phyloP scores from a whole-genome alignment of 148 eudicot genomes.

The Rhododendron mucronatum region DNA sequence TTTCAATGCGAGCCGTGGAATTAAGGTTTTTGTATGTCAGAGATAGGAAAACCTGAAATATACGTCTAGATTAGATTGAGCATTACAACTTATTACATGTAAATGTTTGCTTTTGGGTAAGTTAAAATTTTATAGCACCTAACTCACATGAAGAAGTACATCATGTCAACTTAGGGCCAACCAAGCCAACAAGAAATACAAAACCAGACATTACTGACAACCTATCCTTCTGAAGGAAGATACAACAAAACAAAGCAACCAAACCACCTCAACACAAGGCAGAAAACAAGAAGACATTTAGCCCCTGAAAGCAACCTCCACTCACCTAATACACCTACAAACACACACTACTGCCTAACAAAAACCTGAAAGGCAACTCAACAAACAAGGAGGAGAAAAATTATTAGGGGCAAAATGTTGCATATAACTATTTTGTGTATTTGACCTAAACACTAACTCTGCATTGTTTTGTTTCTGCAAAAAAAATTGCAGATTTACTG shows the following conservation, averaged over 20 bases:
- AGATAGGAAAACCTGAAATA: background rate
- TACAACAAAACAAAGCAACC: background rate
- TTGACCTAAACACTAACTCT: background rate
- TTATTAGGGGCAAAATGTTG: background rate
- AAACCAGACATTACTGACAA: too few relatives aligned
- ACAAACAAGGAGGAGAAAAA: too few relatives aligned
- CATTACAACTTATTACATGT: background rate
- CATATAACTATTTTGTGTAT: background rate
- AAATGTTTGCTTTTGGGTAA: background rate
- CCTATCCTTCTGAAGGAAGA: background rate
- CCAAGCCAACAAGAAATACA: too few relatives aligned
- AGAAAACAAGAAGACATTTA: background rate
- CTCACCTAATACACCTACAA: too few relatives aligned
- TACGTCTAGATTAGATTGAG: background rate
- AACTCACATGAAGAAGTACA: too few relatives aligned
- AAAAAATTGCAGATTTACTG: constrained; percentile 35
- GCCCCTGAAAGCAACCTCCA: background rate
- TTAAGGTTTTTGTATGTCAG: background rate
- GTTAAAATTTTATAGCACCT: too few relatives aligned
- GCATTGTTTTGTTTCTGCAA: background rate
- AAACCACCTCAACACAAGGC: background rate
- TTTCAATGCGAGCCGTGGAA: background rate
- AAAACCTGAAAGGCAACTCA: background rate
- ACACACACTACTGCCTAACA: too few relatives aligned
- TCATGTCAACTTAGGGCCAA: too few relatives aligned